A percentile compares a stretch with the other conserved stretches of the same genome.
Evolutionary conservation across 2,329 filamentous ascomycete genomes (phyloP).

Genomic region (Cladophialophora immunda): DNA sequence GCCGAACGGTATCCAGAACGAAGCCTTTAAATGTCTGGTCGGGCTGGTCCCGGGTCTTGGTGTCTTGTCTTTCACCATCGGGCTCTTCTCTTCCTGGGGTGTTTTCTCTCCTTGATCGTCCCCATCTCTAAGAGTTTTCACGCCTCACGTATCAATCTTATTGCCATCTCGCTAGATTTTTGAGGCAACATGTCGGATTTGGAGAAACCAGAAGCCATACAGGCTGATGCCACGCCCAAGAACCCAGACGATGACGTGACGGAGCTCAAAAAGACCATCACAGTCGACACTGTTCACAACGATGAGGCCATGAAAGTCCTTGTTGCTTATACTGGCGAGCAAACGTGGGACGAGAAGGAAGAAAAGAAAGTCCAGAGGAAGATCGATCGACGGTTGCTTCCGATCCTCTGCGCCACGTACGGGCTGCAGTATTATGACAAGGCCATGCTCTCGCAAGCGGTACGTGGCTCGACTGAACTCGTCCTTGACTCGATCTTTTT

Average conservation of each 20-base stretch:
- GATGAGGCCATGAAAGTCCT: conserved; percentile 37
- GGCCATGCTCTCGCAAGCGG: conserved; percentile 64
- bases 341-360: conserved; percentile 29
- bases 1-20: neutral
- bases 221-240: conserved; percentile 8
- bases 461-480: conserved; percentile 39
- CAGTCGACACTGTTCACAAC: conserved; percentile 32
- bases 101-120: no score
- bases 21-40: conserved; percentile 1
- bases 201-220: conserved; percentile 17
- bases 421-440: conserved; percentile 29
- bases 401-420: conserved; percentile 62
- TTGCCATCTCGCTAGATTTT: neutral
- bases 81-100: neutral
- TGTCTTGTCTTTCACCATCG: neutral
- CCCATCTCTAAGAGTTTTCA: neutral
- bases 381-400: conserved; percentile 56
- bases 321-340: conserved; percentile 26
- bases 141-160: neutral
- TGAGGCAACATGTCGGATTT: conserved; percentile 2
- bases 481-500: neutral
- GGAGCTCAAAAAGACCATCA: conserved; percentile 26
- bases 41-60: neutral
- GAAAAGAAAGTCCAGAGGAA: conserved; percentile 31
- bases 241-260: conserved; percentile 2